A percentile compares a stretch with the other conserved stretches of the same genome.
phyloP scores from a whole-genome alignment of 2,329 filamentous ascomycete species.

The Nigrograna mackinnonii region DNA sequence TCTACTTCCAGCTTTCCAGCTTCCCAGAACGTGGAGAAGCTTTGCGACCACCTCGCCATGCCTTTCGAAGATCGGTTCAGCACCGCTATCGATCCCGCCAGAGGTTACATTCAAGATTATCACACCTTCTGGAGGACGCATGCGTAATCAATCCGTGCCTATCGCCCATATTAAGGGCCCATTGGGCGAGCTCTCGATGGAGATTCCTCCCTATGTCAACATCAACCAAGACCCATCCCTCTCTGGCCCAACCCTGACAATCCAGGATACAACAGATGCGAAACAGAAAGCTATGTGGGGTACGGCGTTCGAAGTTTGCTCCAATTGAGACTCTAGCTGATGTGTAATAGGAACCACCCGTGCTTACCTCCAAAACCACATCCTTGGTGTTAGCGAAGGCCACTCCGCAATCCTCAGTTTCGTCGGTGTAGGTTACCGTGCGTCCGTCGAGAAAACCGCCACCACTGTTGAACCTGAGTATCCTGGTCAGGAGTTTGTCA shows the following conservation, averaged over 20 bases:
- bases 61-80: slow-evolving; percentile 83
- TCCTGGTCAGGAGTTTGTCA: slow-evolving; percentile 84
- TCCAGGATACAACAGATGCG: slow-evolving; percentile 69
- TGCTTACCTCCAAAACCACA: slow-evolving; percentile 86
- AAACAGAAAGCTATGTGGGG: slow-evolving; percentile 97
- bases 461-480: slow-evolving; percentile 69
- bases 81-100: slow-evolving; percentile 49
- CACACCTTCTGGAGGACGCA: slow-evolving; percentile 53
- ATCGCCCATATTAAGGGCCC: slow-evolving; percentile 80
- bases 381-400: slow-evolving; percentile 93
- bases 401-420: slow-evolving; percentile 91
- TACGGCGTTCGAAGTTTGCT: slow-evolving; percentile 44
- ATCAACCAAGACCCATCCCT: slow-evolving; percentile 68
- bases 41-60: slow-evolving; percentile 74
- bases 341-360: slow-evolving; percentile 79
- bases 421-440: slow-evolving; percentile 94
- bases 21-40: slow-evolving; percentile 46
- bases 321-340: no score
- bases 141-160: slow-evolving; percentile 64
- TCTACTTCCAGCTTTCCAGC: slow-evolving; percentile 72
- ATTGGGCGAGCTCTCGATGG: slow-evolving; percentile 75
- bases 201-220: slow-evolving; percentile 77
- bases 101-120: slow-evolving; percentile 71
- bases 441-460: slow-evolving; percentile 77
- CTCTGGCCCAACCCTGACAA: slow-evolving; percentile 68